Percentiles rank a stretch among this genome's conserved stretches.
phyloP scores from a whole-genome alignment of 345 rosid genomes.

The Populus davidiana region DNA sequence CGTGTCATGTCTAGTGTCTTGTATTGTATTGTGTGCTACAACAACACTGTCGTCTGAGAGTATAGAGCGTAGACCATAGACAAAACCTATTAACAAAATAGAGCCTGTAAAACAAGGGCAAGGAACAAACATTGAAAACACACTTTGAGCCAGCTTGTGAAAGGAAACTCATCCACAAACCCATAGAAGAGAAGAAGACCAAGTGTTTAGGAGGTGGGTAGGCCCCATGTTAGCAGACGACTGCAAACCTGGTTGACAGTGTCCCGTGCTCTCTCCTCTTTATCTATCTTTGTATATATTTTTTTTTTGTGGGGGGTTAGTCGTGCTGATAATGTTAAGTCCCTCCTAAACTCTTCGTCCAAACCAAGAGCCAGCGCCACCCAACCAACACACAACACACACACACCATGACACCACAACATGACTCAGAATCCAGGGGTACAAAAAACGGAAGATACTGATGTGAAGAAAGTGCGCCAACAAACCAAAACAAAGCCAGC shows the following conservation, averaged over 20 bases:
- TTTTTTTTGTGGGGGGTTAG: not conserved
- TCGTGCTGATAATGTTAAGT: slow-evolving; percentile 5
- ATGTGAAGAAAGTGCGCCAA: not conserved
- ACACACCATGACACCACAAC: slow-evolving; percentile 5
- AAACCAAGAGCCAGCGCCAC: slow-evolving; percentile 44
- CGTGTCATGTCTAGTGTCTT: not conserved
- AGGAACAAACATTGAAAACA: not conserved
- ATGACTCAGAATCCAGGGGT: slow-evolving; percentile 17
- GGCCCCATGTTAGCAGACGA: slow-evolving; percentile 12
- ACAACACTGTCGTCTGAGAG: no score
- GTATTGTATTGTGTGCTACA: no score
- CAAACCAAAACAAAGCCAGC: not conserved
- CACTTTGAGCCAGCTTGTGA: slow-evolving; percentile 20
- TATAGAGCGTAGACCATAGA: not conserved
- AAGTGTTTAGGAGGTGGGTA: slow-evolving; percentile 12
- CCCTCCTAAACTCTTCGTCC: slow-evolving; percentile 47
- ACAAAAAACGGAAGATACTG: slow-evolving; percentile 1
- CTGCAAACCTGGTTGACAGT: not conserved
- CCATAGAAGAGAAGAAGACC: slow-evolving; percentile 1
- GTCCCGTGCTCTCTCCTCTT: not conserved
- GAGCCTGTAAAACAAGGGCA: not conserved
- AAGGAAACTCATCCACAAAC: slow-evolving; percentile 1
- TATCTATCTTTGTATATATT: not conserved
- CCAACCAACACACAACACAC: slow-evolving; percentile 19
- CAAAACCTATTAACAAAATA: not conserved